Percentiles rank a stretch among this genome's conserved stretches.
phyloP scores from a whole-genome alignment of 1,284 basidiomycete species.

The Trichosporon coremiiforme region DNA sequence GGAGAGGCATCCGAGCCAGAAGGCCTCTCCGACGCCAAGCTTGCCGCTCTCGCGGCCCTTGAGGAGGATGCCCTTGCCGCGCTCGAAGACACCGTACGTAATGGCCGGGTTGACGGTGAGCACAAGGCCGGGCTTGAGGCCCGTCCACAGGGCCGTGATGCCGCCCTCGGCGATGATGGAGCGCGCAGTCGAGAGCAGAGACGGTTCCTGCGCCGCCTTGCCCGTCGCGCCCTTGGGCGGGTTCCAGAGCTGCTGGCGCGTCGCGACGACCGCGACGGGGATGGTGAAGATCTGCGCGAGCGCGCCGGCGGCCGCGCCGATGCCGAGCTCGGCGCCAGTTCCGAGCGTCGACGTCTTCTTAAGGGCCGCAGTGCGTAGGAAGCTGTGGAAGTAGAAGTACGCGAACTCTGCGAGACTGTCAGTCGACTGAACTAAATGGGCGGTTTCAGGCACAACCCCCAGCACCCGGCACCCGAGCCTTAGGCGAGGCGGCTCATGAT shows the following conservation, averaged over 20 bases:
- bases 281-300: conserved; percentile 98
- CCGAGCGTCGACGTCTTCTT: conserved; percentile 60
- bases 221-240: conserved; percentile 29
- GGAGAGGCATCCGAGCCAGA: conserved; percentile 86
- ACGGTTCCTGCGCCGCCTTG: conserved; percentile 40
- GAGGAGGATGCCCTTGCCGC: conserved; percentile 66
- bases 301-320: conserved; percentile 90
- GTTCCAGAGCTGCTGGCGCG: conserved; percentile 86
- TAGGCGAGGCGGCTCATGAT: conserved; percentile 1
- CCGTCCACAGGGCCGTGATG: conserved; percentile 87
- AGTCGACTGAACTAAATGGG: background rate
- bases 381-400: conserved; percentile 98
- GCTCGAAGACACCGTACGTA: conserved; percentile 95
- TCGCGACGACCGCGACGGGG: conserved; percentile 95
- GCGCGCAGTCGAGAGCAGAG: conserved; percentile 67
- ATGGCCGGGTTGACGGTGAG: conserved; percentile 97
- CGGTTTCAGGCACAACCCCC: background rate
- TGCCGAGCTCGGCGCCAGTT: conserved; percentile 76
- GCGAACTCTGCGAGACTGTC: conserved; percentile 75
- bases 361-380: conserved; percentile 66
- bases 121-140: conserved; percentile 87
- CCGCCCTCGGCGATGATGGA: conserved; percentile 94
- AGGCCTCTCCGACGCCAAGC: conserved; percentile 69
- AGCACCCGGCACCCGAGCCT: background rate
- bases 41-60: conserved; percentile 52